phyloP scores from a whole-genome alignment of 805 yeast species.

The Starmerella kuoi region DNA sequence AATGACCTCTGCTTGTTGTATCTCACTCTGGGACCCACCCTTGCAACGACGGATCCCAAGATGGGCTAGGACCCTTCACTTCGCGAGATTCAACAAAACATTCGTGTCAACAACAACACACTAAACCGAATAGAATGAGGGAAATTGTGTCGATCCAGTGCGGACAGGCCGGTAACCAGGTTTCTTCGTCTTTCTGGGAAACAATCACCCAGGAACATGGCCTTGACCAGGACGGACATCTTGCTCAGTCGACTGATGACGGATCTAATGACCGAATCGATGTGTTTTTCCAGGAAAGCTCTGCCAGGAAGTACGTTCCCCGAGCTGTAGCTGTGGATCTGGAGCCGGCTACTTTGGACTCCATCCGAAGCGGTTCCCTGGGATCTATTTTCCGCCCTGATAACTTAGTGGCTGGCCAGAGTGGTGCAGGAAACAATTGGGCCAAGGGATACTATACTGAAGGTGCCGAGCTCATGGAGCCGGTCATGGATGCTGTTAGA shows the following conservation, averaged over 20 bases:
- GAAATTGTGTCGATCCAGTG: slow-evolving; percentile 36
- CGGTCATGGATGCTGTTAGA: slow-evolving; percentile 81
- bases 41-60: too few relatives aligned
- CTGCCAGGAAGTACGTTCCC: slow-evolving; percentile 81
- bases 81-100: too few relatives aligned
- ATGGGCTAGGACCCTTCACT: too few relatives aligned
- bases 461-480: slow-evolving; percentile 89
- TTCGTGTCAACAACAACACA: too few relatives aligned
- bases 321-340: slow-evolving; percentile 87
- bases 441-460: slow-evolving; percentile 96
- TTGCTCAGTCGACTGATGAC: slow-evolving; percentile 20
- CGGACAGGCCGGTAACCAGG: slow-evolving; percentile 38
- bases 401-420: slow-evolving; percentile 77
- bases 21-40: too few relatives aligned
- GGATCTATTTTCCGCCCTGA: slow-evolving; percentile 89
- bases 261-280: slow-evolving; percentile 43
- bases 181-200: slow-evolving; percentile 32
- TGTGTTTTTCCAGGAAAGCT: slow-evolving; percentile 73
- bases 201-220: slow-evolving; percentile 31
- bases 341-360: slow-evolving; percentile 89
- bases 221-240: slow-evolving; percentile 28
- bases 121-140: slow-evolving; percentile 32
- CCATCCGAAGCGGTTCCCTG: slow-evolving; percentile 62
- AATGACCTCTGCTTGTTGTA: too few relatives aligned
- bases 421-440: slow-evolving; percentile 95